Base-by-base conservation (phyloP, 2,329 filamentous ascomycete genomes). In the Microdochium trichocladiopsis region DNA sequence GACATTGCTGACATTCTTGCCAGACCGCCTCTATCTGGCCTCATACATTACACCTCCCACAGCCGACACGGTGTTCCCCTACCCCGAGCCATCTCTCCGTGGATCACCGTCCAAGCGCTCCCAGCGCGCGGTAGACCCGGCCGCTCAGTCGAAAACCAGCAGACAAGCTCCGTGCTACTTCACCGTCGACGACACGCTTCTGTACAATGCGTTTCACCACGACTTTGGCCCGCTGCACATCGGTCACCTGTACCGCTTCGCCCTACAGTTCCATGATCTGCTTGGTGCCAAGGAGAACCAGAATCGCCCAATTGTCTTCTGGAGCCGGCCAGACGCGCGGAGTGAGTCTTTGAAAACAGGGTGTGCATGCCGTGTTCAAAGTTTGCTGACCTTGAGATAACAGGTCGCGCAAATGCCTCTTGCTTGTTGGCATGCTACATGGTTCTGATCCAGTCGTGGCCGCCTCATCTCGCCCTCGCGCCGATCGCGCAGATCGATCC, bases 141-240 rank as follows among this genome's bases (percentile, higher is more conserved):
- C 82, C 10, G 70, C 68, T 0, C 52, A 60, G 14, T 65, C 72
- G 24, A 69, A 72, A 54, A 70, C 76, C n/a, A 72, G 77, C 51
- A 82, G 59, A 54, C 53, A 80, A 59, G 74, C 85, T 52, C 94
- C 94, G 1, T 92, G 89, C 67, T 99, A 97, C 74, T 99, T 99
- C 72, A 93, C 90, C 50, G 86, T 97, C 60, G 94, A 99, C 67
- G 90, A 95, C 66, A 87, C 79, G 41, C 84, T 99, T 47, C 80
- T 96, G 48, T 99, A 99, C 79, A 99, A 99, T 70, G 92, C 93
- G 28, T 99, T 99, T 72, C 92, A 97, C 72, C 92, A 95, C 64
- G 94, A 99, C 73, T 99, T 99, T 69, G 94, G 94, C 63, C 94
- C 94, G 63, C 78, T 99, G 54, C 94, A 99, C 75, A 95, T 99